A percentile compares a stretch with the other conserved stretches of the same genome.
Evolutionary conservation across 176 grass and related monocot species (phyloP).

Genomic region (Calamus simplicifolius): DNA sequence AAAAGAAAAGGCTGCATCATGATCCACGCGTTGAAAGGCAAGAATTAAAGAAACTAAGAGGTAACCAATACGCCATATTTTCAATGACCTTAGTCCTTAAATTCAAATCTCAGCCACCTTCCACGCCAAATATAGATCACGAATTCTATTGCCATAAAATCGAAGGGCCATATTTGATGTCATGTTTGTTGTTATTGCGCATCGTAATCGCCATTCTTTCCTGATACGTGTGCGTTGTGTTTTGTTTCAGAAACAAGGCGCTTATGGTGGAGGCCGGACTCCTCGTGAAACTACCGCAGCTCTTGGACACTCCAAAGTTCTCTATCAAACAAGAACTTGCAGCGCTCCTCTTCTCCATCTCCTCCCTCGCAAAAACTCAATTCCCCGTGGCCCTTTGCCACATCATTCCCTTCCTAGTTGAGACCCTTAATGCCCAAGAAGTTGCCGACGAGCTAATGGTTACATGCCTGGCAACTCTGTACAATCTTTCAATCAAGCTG

Average conservation of each 20-base stretch:
- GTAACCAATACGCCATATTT: too few species aligned
- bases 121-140: too few species aligned
- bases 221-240: not conserved
- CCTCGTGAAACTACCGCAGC: constrained; percentile 38
- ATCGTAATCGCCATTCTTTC: too few species aligned
- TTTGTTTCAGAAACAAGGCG: constrained; percentile 70
- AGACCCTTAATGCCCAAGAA: constrained; percentile 17
- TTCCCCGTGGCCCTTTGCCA: constrained; percentile 37
- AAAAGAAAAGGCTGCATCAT: too few species aligned
- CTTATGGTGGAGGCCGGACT: constrained; percentile 58
- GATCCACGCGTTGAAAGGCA: too few species aligned
- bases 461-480: constrained; percentile 47
- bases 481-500: constrained; percentile 65
- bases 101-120: too few species aligned
- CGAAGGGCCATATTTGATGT: too few species aligned
- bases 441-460: constrained; percentile 23
- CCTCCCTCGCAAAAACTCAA: constrained; percentile 66
- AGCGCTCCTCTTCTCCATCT: constrained; percentile 58
- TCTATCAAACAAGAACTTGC: constrained; percentile 26
- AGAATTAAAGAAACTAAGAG: too few species aligned
- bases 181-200: too few species aligned
- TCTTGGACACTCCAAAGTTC: constrained; percentile 29
- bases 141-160: too few species aligned
- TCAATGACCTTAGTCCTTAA: too few species aligned
- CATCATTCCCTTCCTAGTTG: constrained; percentile 55